A percentile compares a stretch with the other conserved stretches of the same genome.
Evolutionary conservation across 805 yeast genomes (phyloP).

Genomic region (Suhomyces vadensis): DNA sequence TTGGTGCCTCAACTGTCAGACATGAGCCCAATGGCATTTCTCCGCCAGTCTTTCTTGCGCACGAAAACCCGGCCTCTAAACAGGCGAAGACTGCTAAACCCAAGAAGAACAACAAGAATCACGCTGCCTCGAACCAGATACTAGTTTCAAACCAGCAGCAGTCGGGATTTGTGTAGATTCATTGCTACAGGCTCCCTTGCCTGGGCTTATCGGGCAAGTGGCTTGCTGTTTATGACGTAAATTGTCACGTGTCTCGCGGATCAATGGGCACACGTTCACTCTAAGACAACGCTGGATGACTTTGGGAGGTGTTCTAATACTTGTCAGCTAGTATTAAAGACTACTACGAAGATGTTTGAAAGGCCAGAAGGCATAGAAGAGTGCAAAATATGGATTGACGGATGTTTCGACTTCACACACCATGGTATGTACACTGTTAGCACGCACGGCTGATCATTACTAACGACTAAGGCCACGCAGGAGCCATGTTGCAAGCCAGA

Average conservation of each 20-base stretch:
- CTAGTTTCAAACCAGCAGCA: slow-evolving; percentile 7
- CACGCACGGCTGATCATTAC: not conserved
- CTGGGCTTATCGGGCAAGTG: too few relatives aligned
- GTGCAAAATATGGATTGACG: slow-evolving; percentile 87
- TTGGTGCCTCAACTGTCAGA: slow-evolving; percentile 5
- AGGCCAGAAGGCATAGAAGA: slow-evolving; percentile 45
- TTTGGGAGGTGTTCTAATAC: too few relatives aligned
- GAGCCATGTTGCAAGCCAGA: slow-evolving; percentile 92
- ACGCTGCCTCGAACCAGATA: not conserved
- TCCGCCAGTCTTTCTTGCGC: not conserved
- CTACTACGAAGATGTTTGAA: slow-evolving; percentile 30
- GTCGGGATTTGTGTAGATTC: slow-evolving; percentile 8
- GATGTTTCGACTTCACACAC: slow-evolving; percentile 97
- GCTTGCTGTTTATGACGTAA: not conserved
- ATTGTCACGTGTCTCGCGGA: not conserved
- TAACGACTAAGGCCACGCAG: slow-evolving; percentile 63
- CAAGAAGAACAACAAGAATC: not conserved
- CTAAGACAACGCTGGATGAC: too few relatives aligned
- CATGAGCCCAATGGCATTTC: slow-evolving; percentile 1
- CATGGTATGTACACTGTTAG: slow-evolving; percentile 58
- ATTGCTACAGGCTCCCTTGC: too few relatives aligned
- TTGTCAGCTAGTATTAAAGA: too few relatives aligned
- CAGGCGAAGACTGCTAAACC: not conserved
- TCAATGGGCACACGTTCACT: slow-evolving; percentile 3
- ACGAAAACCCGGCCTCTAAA: not conserved